These are phyloP conservation scores for Ricinus communis DNA, from an alignment of 345 rosid species.

Conservation along the genomic window DNA sequence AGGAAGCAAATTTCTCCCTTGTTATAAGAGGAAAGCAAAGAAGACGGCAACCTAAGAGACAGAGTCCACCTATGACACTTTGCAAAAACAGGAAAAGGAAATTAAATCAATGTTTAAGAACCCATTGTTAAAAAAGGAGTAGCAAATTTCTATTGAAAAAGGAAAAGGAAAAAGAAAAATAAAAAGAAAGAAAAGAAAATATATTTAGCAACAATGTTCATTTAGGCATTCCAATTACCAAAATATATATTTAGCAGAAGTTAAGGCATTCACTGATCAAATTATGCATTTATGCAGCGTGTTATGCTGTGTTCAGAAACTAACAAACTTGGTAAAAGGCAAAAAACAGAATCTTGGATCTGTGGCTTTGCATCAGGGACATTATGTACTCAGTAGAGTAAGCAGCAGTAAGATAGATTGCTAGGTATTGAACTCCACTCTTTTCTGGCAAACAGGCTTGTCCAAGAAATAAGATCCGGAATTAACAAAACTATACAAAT, in stretches of 20 bases:
- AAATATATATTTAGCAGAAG: not conserved
- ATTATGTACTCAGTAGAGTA: not conserved
- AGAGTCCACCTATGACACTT: not conserved
- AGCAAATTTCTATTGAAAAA: not conserved
- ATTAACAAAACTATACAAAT: not conserved
- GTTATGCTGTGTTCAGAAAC: not conserved
- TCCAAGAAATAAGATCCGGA: not conserved
- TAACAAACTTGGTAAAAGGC: not conserved
- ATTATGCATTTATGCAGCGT: not conserved
- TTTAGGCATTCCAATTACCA: not conserved
- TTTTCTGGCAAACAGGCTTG: not conserved
- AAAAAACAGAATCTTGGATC: not conserved
- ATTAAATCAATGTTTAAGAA: not conserved
- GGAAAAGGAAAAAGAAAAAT: no score
- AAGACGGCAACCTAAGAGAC: not conserved
- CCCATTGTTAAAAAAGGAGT: not conserved
- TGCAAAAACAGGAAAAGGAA: not conserved
- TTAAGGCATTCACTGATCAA: not conserved
- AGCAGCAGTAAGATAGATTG: not conserved
- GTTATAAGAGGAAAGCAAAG: not conserved
- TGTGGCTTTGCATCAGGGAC: no score
- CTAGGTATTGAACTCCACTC: not conserved
- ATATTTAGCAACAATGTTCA: no score
- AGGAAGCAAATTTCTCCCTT: not conserved
- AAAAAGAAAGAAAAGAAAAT: no score